These are phyloP conservation scores for Byssoonygena ceratinophila DNA, from an alignment of 2,329 filamentous ascomycete genomes.

Conservation along the genomic window DNA sequence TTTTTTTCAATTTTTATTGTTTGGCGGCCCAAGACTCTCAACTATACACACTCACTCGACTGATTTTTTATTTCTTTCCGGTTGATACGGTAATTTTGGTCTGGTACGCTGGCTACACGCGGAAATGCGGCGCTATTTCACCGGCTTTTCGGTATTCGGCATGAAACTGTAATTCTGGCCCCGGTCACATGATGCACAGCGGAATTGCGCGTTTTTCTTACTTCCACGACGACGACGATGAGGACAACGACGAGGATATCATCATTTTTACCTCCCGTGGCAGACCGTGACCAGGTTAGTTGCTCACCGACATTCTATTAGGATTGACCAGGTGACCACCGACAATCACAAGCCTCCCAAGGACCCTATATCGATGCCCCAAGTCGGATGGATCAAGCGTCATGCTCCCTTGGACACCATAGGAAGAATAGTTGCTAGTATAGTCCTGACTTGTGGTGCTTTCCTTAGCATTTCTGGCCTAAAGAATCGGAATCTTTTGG, in stretches of 20 bases:
- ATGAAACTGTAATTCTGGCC: conserved; percentile 1
- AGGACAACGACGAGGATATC: not conserved
- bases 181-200: not conserved
- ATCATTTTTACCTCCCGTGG: too few relatives aligned
- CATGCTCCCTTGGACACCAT: too few relatives aligned
- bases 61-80: not conserved
- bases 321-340: not conserved
- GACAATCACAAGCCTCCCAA: not conserved
- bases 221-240: not conserved
- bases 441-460: too few relatives aligned
- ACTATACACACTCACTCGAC: too few relatives aligned
- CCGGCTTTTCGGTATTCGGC: conserved; percentile 5
- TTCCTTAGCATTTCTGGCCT: too few relatives aligned
- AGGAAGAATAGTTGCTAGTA: not conserved
- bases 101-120: not conserved
- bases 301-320: not conserved
- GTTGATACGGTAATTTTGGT: not conserved
- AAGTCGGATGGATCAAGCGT: too few relatives aligned
- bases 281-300: not conserved
- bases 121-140: not conserved
- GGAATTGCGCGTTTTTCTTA: not conserved
- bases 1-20: not conserved
- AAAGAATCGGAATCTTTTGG: too few relatives aligned
- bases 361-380: not conserved
- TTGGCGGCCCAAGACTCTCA: not conserved